Conservation (phyloP, 768 basidiomycete species). For the Tulasnella sp. region DNA sequence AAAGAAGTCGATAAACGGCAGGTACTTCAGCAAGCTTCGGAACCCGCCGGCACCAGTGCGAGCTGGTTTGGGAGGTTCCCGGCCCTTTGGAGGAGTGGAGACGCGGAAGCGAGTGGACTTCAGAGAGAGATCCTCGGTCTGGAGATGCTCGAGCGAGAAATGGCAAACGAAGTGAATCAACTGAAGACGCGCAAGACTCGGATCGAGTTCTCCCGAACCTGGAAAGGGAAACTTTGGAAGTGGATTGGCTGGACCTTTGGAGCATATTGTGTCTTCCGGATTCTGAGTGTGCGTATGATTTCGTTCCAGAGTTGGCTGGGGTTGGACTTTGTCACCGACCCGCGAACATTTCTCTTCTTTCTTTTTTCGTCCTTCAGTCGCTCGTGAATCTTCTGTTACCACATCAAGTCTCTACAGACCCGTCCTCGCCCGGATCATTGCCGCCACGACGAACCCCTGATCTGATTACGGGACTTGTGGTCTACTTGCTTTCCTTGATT, state of each 20-base stretch:
- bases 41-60: background rate
- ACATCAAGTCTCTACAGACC: conserved; percentile 16
- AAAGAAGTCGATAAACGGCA: conserved; percentile 13
- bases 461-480: conserved; percentile 24
- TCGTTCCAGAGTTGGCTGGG: too few species aligned
- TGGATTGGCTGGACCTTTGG: conserved; percentile 45
- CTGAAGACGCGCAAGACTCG: conserved; percentile 25
- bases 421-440: conserved; percentile 27
- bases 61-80: conserved; percentile 1
- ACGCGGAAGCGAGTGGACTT: conserved; percentile 19
- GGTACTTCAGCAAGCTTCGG: background rate
- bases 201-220: conserved; percentile 41
- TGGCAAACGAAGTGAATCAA: conserved; percentile 27
- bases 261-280: conserved; percentile 52
- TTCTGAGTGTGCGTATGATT: conserved; percentile 44
- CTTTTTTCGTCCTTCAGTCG: conserved; percentile 29
- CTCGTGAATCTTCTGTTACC: conserved; percentile 39
- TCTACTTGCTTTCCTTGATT: conserved; percentile 32
- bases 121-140: conserved; percentile 53
- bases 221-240: conserved; percentile 42
- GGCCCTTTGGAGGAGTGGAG: conserved; percentile 4
- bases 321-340: background rate
- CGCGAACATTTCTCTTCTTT: background rate
- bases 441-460: conserved; percentile 34
- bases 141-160: conserved; percentile 55